A percentile compares a stretch with the other conserved stretches of the same genome.
Conservation (phyloP, 768 basidiomycete species). For the Hirschioporus abietinus region DNA sequence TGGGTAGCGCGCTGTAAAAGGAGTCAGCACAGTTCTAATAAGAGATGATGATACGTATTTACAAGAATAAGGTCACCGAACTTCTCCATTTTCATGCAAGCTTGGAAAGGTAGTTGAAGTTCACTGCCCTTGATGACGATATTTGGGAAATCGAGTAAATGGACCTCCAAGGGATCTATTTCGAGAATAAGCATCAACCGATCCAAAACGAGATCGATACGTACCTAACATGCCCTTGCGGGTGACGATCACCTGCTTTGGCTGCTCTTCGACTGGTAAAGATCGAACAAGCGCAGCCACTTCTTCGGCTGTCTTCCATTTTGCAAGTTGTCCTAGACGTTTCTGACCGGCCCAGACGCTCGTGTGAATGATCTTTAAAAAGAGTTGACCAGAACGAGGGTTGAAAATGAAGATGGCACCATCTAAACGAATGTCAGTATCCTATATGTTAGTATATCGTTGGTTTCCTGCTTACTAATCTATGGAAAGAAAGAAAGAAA, state of each 20-base stretch:
- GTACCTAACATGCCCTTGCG: constrained; percentile 98
- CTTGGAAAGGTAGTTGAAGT: constrained; percentile 97
- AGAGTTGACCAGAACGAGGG: constrained; percentile 95
- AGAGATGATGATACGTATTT: constrained; percentile 16
- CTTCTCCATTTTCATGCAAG: constrained; percentile 99
- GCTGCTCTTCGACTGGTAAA: constrained; percentile 98
- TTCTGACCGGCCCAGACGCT: constrained; percentile 99
- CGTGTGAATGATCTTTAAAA: constrained; percentile 99
- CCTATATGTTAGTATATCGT: neutral
- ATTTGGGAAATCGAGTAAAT: constrained; percentile 99
- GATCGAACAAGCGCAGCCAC: constrained; percentile 97
- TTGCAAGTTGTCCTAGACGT: constrained; percentile 97
- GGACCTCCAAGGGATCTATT: constrained; percentile 92
- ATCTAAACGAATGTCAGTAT: constrained; percentile 31
- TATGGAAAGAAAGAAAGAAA: constrained; percentile 5
- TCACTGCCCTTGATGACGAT: constrained; percentile 99
- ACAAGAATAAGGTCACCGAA: constrained; percentile 96
- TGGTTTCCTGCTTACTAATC: constrained; percentile 15
- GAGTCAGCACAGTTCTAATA: constrained; percentile 10
- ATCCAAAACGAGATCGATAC: constrained; percentile 19
- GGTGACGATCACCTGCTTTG: constrained; percentile 99
- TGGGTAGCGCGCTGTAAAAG: constrained; percentile 78
- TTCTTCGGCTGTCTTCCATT: constrained; percentile 99
- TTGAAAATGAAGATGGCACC: constrained; percentile 99
- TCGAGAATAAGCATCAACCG: constrained; percentile 11